Percentiles rank a stretch among this genome's conserved stretches.
These are phyloP conservation scores for Populus deltoides DNA, from an alignment of 345 rosid species.

Conservation along the genomic window DNA sequence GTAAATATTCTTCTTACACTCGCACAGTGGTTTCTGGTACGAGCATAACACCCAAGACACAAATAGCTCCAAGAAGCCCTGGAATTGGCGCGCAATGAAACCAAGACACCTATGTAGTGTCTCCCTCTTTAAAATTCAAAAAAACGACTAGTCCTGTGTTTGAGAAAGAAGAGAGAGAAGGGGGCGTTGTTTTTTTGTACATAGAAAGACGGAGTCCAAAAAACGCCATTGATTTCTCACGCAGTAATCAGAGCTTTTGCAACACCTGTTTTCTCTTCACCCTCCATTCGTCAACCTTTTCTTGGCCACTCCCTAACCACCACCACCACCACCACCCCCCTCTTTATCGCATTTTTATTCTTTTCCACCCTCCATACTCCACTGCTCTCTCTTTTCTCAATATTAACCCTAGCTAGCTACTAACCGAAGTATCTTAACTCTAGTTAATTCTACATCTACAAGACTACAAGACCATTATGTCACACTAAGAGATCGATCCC, in stretches of 20 bases:
- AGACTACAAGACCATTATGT: background rate
- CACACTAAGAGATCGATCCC: background rate
- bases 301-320: constrained; percentile 47
- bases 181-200: background rate
- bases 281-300: constrained; percentile 67
- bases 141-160: background rate
- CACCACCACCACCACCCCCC: constrained; percentile 21
- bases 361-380: background rate
- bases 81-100: background rate
- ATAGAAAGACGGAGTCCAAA: constrained; percentile 21
- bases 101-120: background rate
- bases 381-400: constrained; percentile 1
- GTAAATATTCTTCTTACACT: background rate
- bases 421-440: constrained; percentile 16
- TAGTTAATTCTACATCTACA: constrained; percentile 15
- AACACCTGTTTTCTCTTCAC: constrained; percentile 61
- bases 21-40: background rate
- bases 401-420: background rate
- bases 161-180: background rate
- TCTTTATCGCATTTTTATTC: constrained; percentile 10
- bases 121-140: background rate
- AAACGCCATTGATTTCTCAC: constrained; percentile 69
- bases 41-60: background rate
- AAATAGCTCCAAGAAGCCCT: background rate
- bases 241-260: constrained; percentile 62